Conservation (phyloP, 2,329 filamentous ascomycete species). For the Sclerotinia nivalis region DNA sequence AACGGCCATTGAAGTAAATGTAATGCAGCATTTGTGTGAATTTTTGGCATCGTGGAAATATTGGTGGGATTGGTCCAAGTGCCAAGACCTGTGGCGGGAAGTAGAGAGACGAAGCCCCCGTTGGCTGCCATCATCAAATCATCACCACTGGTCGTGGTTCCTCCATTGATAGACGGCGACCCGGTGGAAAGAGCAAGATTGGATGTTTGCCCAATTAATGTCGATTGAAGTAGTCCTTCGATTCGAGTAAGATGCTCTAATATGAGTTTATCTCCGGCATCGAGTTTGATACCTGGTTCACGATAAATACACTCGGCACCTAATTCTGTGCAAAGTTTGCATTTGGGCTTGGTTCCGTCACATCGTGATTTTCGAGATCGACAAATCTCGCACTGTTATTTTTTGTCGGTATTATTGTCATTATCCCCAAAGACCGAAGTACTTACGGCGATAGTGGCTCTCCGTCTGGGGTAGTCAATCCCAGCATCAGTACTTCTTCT, state of each 20-base stretch:
- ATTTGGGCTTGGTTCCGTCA: constrained; percentile 78
- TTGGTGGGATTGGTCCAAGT: constrained; percentile 69
- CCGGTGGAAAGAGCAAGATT: constrained; percentile 59
- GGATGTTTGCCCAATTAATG: constrained; percentile 54
- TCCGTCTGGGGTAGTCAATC: constrained; percentile 63
- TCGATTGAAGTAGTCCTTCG: constrained; percentile 75
- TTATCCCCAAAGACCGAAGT: constrained; percentile 1
- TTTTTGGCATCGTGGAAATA: constrained; percentile 83
- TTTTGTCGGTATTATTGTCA: constrained; percentile 27
- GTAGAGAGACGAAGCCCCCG: constrained; percentile 52
- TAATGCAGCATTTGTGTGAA: constrained; percentile 77
- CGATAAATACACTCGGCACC: constrained; percentile 82
- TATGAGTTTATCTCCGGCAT: constrained; percentile 84
- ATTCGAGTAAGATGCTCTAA: constrained; percentile 76
- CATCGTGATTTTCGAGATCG: constrained; percentile 78
- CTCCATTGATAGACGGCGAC: constrained; percentile 65
- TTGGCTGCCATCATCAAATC: constrained; percentile 50
- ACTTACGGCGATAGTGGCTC: constrained; percentile 66
- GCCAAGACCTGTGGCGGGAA: constrained; percentile 66
- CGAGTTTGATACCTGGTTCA: constrained; percentile 83
- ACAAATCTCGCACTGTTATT: constrained; percentile 71
- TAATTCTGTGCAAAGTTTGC: constrained; percentile 78
- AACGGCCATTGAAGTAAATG: constrained; percentile 79
- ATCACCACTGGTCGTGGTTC: constrained; percentile 61
- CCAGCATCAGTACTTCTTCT: constrained; percentile 61